Conservation (phyloP, 768 basidiomycete species). For the Mycena vitilis region DNA sequence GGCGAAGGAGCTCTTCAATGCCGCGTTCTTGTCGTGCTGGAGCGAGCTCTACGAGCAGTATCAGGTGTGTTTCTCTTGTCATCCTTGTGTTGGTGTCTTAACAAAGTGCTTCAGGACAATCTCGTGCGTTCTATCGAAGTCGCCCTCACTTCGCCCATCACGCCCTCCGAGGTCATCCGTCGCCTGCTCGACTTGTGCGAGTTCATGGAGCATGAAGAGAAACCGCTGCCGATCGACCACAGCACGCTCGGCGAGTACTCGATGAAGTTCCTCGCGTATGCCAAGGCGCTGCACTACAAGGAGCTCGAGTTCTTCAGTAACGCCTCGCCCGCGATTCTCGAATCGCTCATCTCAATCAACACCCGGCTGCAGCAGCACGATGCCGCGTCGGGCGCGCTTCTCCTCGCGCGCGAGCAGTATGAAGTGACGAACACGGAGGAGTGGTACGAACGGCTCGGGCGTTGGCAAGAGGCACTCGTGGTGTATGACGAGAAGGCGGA, state of each 20-base stretch:
- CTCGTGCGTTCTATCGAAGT: conserved; percentile 90
- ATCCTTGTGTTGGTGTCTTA: background rate
- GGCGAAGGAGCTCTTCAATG: conserved; percentile 96
- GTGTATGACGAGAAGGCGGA: conserved; percentile 86
- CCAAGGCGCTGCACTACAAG: conserved; percentile 98
- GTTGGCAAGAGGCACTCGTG: conserved; percentile 94
- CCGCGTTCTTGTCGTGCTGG: conserved; percentile 99
- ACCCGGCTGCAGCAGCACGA: conserved; percentile 97
- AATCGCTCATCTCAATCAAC: conserved; percentile 96
- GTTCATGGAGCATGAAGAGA: conserved; percentile 99
- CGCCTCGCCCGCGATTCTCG: conserved; percentile 90
- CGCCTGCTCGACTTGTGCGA: conserved; percentile 94
- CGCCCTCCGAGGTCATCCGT: conserved; percentile 92
- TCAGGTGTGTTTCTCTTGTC: conserved; percentile 68
- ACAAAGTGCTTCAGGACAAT: conserved; percentile 73
- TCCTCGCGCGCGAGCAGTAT: conserved; percentile 90
- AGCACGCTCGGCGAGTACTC: conserved; percentile 95
- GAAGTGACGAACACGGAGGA: conserved; percentile 94
- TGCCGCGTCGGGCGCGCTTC: conserved; percentile 96
- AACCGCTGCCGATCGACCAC: conserved; percentile 93
- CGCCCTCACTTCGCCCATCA: conserved; percentile 81
- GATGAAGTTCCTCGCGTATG: conserved; percentile 93
- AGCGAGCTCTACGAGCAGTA: conserved; percentile 95
- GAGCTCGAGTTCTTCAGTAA: conserved; percentile 97
- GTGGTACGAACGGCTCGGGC: conserved; percentile 96